A percentile compares a stretch with the other conserved stretches of the same genome.
Evolutionary conservation across 2,329 filamentous ascomycete species (phyloP).

Genomic region (Diplodia seriata): DNA sequence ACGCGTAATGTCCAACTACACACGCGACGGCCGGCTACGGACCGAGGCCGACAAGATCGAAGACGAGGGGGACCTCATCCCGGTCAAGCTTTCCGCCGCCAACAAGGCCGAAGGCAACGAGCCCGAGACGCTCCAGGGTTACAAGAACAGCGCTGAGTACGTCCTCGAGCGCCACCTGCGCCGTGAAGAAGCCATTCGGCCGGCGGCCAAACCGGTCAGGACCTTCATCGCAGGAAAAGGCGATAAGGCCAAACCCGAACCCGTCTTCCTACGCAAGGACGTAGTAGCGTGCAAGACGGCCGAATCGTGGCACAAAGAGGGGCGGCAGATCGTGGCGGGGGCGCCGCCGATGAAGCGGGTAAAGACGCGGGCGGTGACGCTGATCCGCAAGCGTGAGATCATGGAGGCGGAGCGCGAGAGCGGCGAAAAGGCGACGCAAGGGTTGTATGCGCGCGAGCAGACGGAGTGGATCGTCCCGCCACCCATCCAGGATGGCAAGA

Average conservation of each 20-base stretch:
- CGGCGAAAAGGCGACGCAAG: conserved; percentile 85
- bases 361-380: conserved; percentile 88
- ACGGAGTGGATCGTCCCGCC: conserved; percentile 95
- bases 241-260: conserved; percentile 74
- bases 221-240: conserved; percentile 79
- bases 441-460: conserved; percentile 81
- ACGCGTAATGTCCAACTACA: conserved; percentile 76
- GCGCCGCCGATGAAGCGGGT: conserved; percentile 83
- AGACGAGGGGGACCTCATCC: conserved; percentile 76
- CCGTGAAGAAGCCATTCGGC: conserved; percentile 85
- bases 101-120: conserved; percentile 76
- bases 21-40: conserved; percentile 57
- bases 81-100: conserved; percentile 65
- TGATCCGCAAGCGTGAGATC: conserved; percentile 85
- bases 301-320: conserved; percentile 98
- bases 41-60: conserved; percentile 81
- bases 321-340: conserved; percentile 74
- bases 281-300: conserved; percentile 86
- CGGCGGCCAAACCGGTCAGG: conserved; percentile 72
- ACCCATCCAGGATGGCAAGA: conserved; percentile 81
- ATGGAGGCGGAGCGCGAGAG: conserved; percentile 81
- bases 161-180: conserved; percentile 86
- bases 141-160: conserved; percentile 85
- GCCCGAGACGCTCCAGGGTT: conserved; percentile 76
- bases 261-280: conserved; percentile 80